phyloP scores from a whole-genome alignment of 1,284 basidiomycete genomes.

The Boletus nobilissimus region DNA sequence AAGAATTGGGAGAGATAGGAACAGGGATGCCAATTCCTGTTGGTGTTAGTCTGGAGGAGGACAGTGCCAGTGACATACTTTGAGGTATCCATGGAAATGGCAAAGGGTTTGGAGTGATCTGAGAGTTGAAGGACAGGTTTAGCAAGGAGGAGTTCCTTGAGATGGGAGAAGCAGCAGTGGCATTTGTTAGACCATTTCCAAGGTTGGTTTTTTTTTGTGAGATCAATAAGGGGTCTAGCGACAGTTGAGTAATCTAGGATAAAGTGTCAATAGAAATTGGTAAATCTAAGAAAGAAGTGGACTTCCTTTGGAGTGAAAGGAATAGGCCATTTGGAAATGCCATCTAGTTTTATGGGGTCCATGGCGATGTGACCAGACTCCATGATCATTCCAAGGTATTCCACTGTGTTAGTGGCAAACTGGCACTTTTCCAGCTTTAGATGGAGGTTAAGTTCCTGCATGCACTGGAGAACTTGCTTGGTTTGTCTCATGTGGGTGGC shows the following conservation, averaged over 20 bases:
- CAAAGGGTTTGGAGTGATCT: not conserved
- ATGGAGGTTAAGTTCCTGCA: not conserved
- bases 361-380: not conserved
- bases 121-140: not conserved
- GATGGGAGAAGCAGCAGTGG: not conserved
- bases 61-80: not conserved
- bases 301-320: not conserved
- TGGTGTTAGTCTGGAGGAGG: not conserved
- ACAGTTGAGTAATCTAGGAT: not conserved
- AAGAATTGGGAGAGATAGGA: not conserved
- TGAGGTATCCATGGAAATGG: not conserved
- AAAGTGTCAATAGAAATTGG: not conserved
- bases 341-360: not conserved
- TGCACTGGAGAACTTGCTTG: not conserved
- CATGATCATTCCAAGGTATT: not conserved
- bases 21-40: not conserved
- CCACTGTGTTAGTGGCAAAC: not conserved
- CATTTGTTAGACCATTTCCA: not conserved
- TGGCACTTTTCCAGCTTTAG: not conserved
- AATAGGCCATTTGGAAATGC: not conserved
- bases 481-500: not conserved
- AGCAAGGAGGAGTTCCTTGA: not conserved
- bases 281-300: not conserved
- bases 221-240: not conserved
- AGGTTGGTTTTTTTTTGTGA: not conserved